Base-by-base conservation (phyloP, 1,284 basidiomycete genomes). In the Cryptococcus neoformans region DNA sequence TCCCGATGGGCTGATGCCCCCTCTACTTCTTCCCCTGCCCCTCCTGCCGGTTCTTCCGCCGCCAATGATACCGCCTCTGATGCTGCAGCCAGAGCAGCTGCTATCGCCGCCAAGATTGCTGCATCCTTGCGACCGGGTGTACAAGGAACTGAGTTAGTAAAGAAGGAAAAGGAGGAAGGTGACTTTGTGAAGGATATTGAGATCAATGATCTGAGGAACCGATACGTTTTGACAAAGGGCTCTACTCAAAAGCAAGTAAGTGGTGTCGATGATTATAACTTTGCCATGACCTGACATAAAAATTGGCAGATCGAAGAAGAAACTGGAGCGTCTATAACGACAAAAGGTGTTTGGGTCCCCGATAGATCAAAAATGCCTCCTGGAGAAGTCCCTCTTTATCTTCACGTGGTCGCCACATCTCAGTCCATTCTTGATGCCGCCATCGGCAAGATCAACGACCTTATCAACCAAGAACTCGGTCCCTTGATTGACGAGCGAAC, bases 151-250 rank as follows among this genome's bases (percentile, higher is more conserved):
- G 81, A 80, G 57, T 76, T 80, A 46, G 82, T 82, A 36, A 77
- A 77, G 65, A 84, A 82, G 73, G 88, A 89, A 68, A 81, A 82
- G 5, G 85, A 90, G 59, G 90, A 93, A 62, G 89, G 83, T 44
- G 90, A 90, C 52, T 97, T 88, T 69, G 87, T 86, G 12, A 85
- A 90, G 67, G 92, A 97, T 74, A 91, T 99, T 60, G 94, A 98
- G 74, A 96, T 99, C 77, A 98, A 99, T 77, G 96, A 99, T 78
- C 82, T 95, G 56, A 81, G 94, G 67, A 99, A 99, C 79, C 83
- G 95, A 58, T 99, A 99, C 77, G 81, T 98, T 74, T 81, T 99
- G 68, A 99, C 96, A 45, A 96, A 92, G 76, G 90, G 91, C 2
- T 84, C 88, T 36, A 98, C 94, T 1, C 95, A 98, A 75, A 82